Percentiles rank a stretch among this genome's conserved stretches.
phyloP scores from a whole-genome alignment of 768 basidiomycete species.

The Calvatia gigantea region DNA sequence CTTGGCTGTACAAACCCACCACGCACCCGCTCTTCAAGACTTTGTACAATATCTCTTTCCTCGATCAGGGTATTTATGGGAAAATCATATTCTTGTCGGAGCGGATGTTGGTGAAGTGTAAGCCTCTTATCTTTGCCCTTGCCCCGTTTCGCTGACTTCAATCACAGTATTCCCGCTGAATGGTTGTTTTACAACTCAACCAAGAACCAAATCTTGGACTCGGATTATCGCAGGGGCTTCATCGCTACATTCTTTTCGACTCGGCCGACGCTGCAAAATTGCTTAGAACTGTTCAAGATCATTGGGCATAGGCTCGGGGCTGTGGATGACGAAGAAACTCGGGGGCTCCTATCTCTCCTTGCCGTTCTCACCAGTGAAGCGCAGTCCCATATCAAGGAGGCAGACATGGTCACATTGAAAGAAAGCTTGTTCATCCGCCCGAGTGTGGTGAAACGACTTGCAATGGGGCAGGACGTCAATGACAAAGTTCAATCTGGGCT shows the following conservation, averaged over 20 bases:
- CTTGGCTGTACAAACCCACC: background rate
- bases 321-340: constrained; percentile 17
- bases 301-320: constrained; percentile 8
- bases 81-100: constrained; percentile 1
- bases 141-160: background rate
- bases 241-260: background rate
- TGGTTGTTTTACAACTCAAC: constrained; percentile 9
- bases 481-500: constrained; percentile 39
- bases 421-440: constrained; percentile 32
- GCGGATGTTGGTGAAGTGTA: background rate
- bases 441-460: constrained; percentile 29
- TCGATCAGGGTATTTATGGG: constrained; percentile 1
- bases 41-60: constrained; percentile 7
- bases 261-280: background rate
- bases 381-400: constrained; percentile 20
- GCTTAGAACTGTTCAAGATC: constrained; percentile 17
- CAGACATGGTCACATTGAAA: constrained; percentile 35
- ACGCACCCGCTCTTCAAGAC: background rate
- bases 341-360: constrained; percentile 35
- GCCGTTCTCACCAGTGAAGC: constrained; percentile 32
- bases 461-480: constrained; percentile 28
- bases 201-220: constrained; percentile 1
- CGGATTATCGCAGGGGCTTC: constrained; percentile 2
- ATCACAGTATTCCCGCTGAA: background rate
- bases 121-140: background rate